Base-by-base conservation (phyloP, 106 monocot genomes). In the Allium cepa region DNA sequence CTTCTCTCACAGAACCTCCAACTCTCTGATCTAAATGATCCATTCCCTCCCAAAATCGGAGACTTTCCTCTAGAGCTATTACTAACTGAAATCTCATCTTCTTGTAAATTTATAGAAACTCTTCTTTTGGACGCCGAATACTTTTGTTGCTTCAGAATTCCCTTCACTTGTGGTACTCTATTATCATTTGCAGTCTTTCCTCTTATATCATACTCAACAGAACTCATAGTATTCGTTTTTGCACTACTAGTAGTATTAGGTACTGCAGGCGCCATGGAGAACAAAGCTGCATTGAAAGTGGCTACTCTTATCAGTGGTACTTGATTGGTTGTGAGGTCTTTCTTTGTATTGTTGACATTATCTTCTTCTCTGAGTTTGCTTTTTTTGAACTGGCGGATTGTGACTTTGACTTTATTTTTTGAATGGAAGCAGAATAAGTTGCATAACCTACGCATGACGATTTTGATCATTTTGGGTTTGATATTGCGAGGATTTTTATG, bases 261-360 rank as follows among this genome's bases (percentile, higher is more conserved):
- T 18, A 87, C 78, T 0, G 76, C 81, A 2, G 91, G 85, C 0
- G 91, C 91, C 85, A 88, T 85, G 59, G 94, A 87, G 75, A 95
- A 95, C 83, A 95, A 81, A 65, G 85, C 88, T 7, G 83, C 94
- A 79, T 91, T 85, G 88, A 95, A 95, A 1, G 94, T 88, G 7
- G 91, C 91, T 15, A 95, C 48, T 4, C 92, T 80, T 45, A 88
- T 74, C 13, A 62, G 4, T 9, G 8, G 10, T 13, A 7, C 15
- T 12, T 12, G 11, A 16, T 6, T 47, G 47, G 7, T 46, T 82
- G 55, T 91, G 62, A 9, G 47, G 7, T 49, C 53, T 36, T 36
- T 36, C 36, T 36, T 36, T 36, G 36, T 36, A 36, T 5, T 36
- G 15, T 55, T 55, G 15, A 55, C 15, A 55, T 59, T 22, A 9